These are phyloP conservation scores for Alternaria incomplexa DNA, from an alignment of 2,329 filamentous ascomycete genomes.

Conservation along the genomic window DNA sequence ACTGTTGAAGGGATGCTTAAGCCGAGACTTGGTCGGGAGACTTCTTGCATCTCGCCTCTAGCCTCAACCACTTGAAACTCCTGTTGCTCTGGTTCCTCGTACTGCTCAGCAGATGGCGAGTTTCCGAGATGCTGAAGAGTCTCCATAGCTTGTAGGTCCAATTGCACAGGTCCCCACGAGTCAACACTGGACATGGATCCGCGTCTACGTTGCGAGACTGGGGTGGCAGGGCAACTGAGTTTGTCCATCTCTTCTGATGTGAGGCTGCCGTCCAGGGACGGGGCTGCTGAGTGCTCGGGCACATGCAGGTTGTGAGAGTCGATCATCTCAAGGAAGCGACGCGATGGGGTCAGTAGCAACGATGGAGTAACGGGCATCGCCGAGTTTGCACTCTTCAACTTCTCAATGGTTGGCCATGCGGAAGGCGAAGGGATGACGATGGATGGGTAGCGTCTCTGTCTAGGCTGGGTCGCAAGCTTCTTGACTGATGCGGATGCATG, in stretches of 20 bases:
- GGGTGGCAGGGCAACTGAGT: conserved; percentile 84
- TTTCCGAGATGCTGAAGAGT: conserved; percentile 74
- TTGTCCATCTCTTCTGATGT: conserved; percentile 85
- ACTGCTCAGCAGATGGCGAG: conserved; percentile 29
- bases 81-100: conserved; percentile 27
- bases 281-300: conserved; percentile 78
- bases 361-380: conserved; percentile 52
- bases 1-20: conserved; percentile 32
- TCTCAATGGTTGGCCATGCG: conserved; percentile 64
- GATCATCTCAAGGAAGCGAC: conserved; percentile 75
- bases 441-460: conserved; percentile 61
- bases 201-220: conserved; percentile 59
- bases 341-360: conserved; percentile 75
- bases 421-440: conserved; percentile 65
- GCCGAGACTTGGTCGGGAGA: conserved; percentile 57
- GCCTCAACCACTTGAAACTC: conserved; percentile 48
- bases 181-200: conserved; percentile 57
- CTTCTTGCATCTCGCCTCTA: conserved; percentile 68
- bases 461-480: conserved; percentile 42
- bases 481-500: conserved; percentile 60
- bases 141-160: conserved; percentile 80
- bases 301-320: conserved; percentile 64
- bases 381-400: conserved; percentile 62
- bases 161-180: conserved; percentile 66
- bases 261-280: conserved; percentile 87